These are phyloP conservation scores for Martensiomyces pterosporus DNA, from an alignment of 192 early-diverging fungal genomes.

Conservation along the genomic window DNA sequence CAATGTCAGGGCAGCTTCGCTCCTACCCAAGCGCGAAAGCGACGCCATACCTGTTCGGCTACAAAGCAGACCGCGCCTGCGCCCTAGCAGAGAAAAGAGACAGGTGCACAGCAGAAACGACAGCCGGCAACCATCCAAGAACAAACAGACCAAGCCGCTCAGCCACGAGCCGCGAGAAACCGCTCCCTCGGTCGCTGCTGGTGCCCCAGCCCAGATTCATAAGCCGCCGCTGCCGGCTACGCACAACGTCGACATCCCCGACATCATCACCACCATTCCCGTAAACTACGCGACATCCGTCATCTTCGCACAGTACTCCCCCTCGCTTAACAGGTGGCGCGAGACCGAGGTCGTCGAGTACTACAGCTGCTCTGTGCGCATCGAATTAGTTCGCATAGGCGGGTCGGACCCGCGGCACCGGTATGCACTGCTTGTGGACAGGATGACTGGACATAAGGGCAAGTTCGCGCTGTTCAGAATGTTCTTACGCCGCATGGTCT, in stretches of 20 bases:
- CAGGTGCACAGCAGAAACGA: too few relatives aligned
- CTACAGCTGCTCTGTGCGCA: slow-evolving; percentile 43
- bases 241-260: neutral
- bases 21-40: too few relatives aligned
- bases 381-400: slow-evolving; percentile 35
- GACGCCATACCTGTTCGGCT: too few relatives aligned
- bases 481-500: slow-evolving; percentile 34
- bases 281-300: slow-evolving; percentile 25
- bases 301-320: slow-evolving; percentile 46
- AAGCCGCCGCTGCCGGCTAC: slow-evolving; percentile 1
- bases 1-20: too few relatives aligned
- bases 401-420: neutral
- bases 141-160: too few relatives aligned
- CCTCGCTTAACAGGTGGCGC: slow-evolving; percentile 35
- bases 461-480: slow-evolving; percentile 32
- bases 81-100: too few relatives aligned
- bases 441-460: slow-evolving; percentile 41
- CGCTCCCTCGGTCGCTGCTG: too few relatives aligned
- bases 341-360: slow-evolving; percentile 48
- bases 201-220: too few relatives aligned
- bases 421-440: slow-evolving; percentile 31
- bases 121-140: too few relatives aligned
- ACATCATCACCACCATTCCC: slow-evolving; percentile 15
- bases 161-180: too few relatives aligned
- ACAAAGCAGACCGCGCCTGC: too few relatives aligned